Base-by-base conservation (phyloP, 371 early-diverging fungal genomes). In the Capillidium heterosporum region DNA sequence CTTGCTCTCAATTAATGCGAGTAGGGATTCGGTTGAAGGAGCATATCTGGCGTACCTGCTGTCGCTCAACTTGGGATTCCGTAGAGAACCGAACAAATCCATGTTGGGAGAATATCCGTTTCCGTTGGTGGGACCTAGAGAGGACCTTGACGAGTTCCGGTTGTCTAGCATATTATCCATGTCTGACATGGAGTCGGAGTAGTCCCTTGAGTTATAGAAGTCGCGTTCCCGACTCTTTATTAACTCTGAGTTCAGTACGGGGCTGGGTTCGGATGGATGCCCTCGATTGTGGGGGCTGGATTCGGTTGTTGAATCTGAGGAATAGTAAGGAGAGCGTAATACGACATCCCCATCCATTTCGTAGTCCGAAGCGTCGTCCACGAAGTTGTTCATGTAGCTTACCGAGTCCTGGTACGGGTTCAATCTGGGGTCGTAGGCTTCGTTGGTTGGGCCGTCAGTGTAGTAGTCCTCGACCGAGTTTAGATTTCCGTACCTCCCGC, bases 11-110 rank as follows among this genome's bases (percentile, higher is more conserved):
- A 87, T 63, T 29, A 82, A 61, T n/a, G 82, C 78, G 17, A 82
- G 65, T 57, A 84, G 71, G 1, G 85, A 83, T 40, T 83, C 87
- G 17, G 83, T 77, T 0, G 87, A 85, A 0, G 84, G 77, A 0
- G 84, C 81, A 53, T 77, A 83, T 0, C 73, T 73, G 47, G 75
- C 82, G 58, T 87, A 87, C 48, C 85, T 74, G 13, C 80, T 77
- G 41, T 82, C 81, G 15, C 24, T 11, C 15, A 55, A 43, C 27
- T 79, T 81, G 21, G 69, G 66, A 26, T 77, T 76, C 40, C 76
- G 71, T 0, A 77, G 64, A 28, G 73, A 63, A 40, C 80, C 74
- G 60, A 80, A 73, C 3, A 82, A 72, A 59, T 81, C 81, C 7
- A 82, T 69, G 54, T 80, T 76, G 28, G 69, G 63, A n/a, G 64